Conservation (phyloP, 495 filamentous ascomycete genomes). For the Lasiosphaeriaceae sp. region DNA sequence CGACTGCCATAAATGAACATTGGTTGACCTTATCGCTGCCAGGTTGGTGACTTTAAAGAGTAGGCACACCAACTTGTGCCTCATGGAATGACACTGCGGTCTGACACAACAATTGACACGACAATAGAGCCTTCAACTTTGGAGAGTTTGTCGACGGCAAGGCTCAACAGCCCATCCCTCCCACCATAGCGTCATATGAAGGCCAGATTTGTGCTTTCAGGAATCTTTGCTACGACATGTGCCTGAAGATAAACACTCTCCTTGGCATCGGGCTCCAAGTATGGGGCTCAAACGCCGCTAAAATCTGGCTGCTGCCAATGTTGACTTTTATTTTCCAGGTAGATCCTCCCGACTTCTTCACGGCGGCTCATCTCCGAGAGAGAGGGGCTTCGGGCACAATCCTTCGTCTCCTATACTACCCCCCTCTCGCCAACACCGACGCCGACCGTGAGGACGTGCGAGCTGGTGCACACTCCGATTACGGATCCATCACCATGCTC, state of each 20-base stretch:
- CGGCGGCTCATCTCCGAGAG: slow-evolving; percentile 60
- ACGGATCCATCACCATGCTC: slow-evolving; percentile 81
- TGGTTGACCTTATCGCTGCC: neutral
- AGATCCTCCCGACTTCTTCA: slow-evolving; percentile 60
- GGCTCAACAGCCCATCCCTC: slow-evolving; percentile 77
- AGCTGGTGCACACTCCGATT: slow-evolving; percentile 90
- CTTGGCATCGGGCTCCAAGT: slow-evolving; percentile 73
- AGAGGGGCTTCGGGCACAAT: slow-evolving; percentile 64
- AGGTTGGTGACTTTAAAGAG: slow-evolving; percentile 95
- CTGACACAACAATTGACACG: neutral
- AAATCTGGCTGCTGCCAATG: neutral
- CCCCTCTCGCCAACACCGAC: slow-evolving; percentile 61
- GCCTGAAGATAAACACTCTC: slow-evolving; percentile 64
- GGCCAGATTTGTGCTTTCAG: slow-evolving; percentile 61
- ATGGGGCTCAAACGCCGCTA: neutral
- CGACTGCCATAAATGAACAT: neutral
- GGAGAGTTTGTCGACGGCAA: slow-evolving; percentile 68
- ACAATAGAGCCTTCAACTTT: slow-evolving; percentile 81
- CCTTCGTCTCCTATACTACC: slow-evolving; percentile 81
- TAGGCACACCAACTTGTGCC: too few species aligned
- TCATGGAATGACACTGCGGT: neutral
- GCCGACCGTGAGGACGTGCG: slow-evolving; percentile 66
- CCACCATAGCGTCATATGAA: slow-evolving; percentile 56
- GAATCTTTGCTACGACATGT: slow-evolving; percentile 66
- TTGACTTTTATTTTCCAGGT: slow-evolving; percentile 27